phyloP scores from a whole-genome alignment of 2,329 filamentous ascomycete genomes.

The Pseudogymnoascus sp. region DNA sequence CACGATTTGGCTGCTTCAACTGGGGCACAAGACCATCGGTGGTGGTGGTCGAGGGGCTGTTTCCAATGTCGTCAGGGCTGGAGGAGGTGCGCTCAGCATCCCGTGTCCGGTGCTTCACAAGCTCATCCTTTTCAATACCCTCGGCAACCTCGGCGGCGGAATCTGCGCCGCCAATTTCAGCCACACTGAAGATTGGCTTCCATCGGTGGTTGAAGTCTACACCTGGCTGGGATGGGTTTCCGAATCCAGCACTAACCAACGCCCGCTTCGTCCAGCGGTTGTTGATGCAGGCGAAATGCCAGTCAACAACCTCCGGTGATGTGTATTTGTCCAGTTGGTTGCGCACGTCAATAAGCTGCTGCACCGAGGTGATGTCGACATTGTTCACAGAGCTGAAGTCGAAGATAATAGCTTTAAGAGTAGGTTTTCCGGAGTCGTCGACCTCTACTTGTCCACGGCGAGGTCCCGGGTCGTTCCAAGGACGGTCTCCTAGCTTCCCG shows the following conservation, averaged over 20 bases:
- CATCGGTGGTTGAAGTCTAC: slow-evolving; percentile 59
- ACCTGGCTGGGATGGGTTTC: slow-evolving; percentile 57
- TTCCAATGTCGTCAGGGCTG: neutral
- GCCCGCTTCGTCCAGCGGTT: slow-evolving; percentile 94
- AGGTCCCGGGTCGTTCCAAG: slow-evolving; percentile 91
- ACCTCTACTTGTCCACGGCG: slow-evolving; percentile 44
- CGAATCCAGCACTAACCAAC: slow-evolving; percentile 80
- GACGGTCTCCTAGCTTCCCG: slow-evolving; percentile 64
- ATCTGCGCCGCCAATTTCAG: slow-evolving; percentile 68
- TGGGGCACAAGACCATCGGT: slow-evolving; percentile 19
- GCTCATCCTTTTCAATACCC: slow-evolving; percentile 47
- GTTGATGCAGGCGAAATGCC: slow-evolving; percentile 92
- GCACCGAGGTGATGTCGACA: slow-evolving; percentile 86
- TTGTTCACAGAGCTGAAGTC: slow-evolving; percentile 94
- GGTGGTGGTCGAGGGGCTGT: slow-evolving; percentile 1
- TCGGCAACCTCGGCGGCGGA: slow-evolving; percentile 67
- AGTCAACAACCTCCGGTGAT: slow-evolving; percentile 75
- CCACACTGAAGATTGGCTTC: slow-evolving; percentile 94
- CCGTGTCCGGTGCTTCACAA: slow-evolving; percentile 21
- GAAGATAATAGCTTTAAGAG: slow-evolving; percentile 81
- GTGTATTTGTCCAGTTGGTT: slow-evolving; percentile 88
- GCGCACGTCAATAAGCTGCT: slow-evolving; percentile 87
- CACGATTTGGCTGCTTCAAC: slow-evolving; percentile 35
- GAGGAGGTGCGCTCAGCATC: slow-evolving; percentile 14
- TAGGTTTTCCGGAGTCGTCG: slow-evolving; percentile 51